Base-by-base conservation (phyloP, 2,329 filamentous ascomycete species). In the Cyclaneusma minus region DNA sequence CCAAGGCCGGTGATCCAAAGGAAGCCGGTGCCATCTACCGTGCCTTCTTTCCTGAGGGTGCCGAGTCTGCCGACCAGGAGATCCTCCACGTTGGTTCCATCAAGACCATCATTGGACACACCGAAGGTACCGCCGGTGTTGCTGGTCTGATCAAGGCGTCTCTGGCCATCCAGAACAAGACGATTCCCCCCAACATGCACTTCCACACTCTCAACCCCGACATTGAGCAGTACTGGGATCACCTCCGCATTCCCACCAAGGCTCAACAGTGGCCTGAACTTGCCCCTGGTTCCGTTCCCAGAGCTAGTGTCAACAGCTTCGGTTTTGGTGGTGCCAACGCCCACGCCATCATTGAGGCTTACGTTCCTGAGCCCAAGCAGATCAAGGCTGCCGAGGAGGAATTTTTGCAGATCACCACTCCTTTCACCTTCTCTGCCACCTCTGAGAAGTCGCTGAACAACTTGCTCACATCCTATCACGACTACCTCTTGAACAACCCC, bases 291-390 rank as follows among this genome's bases (percentile, higher is more conserved):
- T 12, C 19, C 4, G 23, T 24, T n/a, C 29, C 33, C 4, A 20
- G 39, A 7, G 39, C 31, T 1, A 38, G 35, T 29, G 37, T 42
- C 7, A 42, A 41, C 24, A 34, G 29, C n/a, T 45, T 63, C 25
- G 59, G 59, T 0, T 58, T 54, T 13, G 58, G 55, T 12, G 56
- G 50, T 22, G 52, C 52, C 13, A 60, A 59, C 31, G 52, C 51
- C 4, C 56, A 58, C 33, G 43, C 45, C 3, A 47, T 57, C 4
- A 40, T 38, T 30, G 41, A 45, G 18, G 43, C 25, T n/a, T 11
- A 27, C 7, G 11, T 13, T 15, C 3, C 21, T 9, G 13, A 20
- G 11, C 18, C 7, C 8, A 20, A 20, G 18, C 7, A 7, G 18
- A 7, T 8, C 7, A 7, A 7, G 18, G 8, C 18, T 8, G 11